Percentiles rank a stretch among this genome's conserved stretches.
These are phyloP conservation scores for Zymoseptoria crescenta DNA, from an alignment of 2,329 filamentous ascomycete species.

Conservation along the genomic window DNA sequence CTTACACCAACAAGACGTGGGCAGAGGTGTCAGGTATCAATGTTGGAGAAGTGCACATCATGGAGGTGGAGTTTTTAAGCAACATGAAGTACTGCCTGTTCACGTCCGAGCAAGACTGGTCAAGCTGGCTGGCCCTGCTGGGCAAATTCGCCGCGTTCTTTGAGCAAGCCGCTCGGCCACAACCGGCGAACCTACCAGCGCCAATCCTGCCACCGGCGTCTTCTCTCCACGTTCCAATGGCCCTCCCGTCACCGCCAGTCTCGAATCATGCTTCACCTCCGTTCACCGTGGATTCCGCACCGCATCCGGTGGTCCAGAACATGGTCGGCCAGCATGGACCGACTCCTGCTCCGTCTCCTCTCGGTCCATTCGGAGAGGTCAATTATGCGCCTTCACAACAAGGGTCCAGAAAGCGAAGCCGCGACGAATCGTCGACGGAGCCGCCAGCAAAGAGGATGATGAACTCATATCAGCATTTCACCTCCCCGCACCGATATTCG, in stretches of 20 bases:
- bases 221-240: constrained; percentile 39
- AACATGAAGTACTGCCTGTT: constrained; percentile 95
- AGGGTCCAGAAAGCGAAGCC: constrained; percentile 48
- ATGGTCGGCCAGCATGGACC: constrained; percentile 26
- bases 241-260: constrained; percentile 45
- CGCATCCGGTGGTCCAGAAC: constrained; percentile 37
- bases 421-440: constrained; percentile 48
- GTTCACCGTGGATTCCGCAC: constrained; percentile 26
- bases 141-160: constrained; percentile 78
- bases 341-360: constrained; percentile 38
- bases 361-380: constrained; percentile 30
- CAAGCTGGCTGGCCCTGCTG: constrained; percentile 75
- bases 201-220: constrained; percentile 42
- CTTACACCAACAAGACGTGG: constrained; percentile 99
- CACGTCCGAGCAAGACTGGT: constrained; percentile 80
- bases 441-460: constrained; percentile 48
- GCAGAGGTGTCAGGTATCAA: constrained; percentile 93
- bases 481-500: constrained; percentile 25
- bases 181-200: constrained; percentile 24
- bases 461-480: constrained; percentile 18
- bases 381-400: constrained; percentile 28
- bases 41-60: constrained; percentile 92
- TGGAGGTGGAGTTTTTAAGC: constrained; percentile 99
- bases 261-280: constrained; percentile 47
- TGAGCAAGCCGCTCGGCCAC: constrained; percentile 52